Percentiles rank a stretch among this genome's conserved stretches.
Conservation (phyloP, 2,329 filamentous ascomycete species). For the Macrophomina pseudophaseolina region DNA sequence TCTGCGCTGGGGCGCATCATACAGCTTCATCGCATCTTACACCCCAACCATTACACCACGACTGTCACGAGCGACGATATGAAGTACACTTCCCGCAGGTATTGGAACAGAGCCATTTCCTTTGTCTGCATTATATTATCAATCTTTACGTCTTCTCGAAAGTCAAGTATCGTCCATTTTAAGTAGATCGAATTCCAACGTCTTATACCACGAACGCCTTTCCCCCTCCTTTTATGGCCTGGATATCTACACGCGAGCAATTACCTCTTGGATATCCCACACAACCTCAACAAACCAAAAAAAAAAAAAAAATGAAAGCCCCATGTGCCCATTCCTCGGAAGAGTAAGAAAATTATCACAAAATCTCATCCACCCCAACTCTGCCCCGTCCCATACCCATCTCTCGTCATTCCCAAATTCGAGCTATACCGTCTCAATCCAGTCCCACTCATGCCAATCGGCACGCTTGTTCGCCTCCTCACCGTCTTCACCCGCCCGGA, state of each 20-base stretch:
- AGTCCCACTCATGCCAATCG: constrained; percentile 50
- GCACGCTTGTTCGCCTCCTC: constrained; percentile 48
- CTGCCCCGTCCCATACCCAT: constrained; percentile 32
- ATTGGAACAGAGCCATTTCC: background rate
- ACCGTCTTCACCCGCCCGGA: constrained; percentile 35
- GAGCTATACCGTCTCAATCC: constrained; percentile 53
- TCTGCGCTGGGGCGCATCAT: background rate
- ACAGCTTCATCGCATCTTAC: background rate
- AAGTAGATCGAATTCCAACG: background rate
- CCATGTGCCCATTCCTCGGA: too few species aligned
- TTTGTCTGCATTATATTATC: background rate
- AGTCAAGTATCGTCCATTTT: background rate
- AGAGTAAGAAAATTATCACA: background rate
- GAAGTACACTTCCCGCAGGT: background rate
- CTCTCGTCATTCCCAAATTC: constrained; percentile 49
- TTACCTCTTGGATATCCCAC: too few species aligned
- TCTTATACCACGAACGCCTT: background rate
- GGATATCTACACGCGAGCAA: background rate
- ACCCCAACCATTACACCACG: too few species aligned
- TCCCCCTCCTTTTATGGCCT: background rate
- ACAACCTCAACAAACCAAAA: background rate
- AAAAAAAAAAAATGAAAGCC: background rate
- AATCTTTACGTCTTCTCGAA: too few species aligned
- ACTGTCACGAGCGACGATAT: too few species aligned
- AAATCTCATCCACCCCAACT: constrained; percentile 19